Evolutionary conservation across 139 green algal species (phyloP), one percentile per base, ranked within the genome.

Genomic region (Auxenochlorella pyrenoidosa): DNA sequence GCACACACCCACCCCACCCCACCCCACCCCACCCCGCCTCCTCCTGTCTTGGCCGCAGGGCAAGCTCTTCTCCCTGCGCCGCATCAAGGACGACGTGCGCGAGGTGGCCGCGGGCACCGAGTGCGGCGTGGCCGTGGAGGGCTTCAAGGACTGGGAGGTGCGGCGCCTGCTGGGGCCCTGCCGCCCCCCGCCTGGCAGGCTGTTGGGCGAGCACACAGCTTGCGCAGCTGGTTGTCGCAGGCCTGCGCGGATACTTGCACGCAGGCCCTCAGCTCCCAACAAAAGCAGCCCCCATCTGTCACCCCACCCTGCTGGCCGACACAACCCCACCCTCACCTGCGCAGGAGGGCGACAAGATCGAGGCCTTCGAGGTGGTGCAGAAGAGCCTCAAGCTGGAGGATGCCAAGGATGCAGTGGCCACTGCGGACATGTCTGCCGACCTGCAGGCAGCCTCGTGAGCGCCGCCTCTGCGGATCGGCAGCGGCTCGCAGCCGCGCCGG

Each of bases 71-170:
- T 96, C 91, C 32, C 91, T 99, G 86, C 93, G 96, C 24, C 90
- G 96, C 36, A 90, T 99, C 47, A 99, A 99, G 94, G 97, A 99
- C 73, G 80, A 93, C n/a, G 97, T 99, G 22, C 93, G 96, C 15
- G 95, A 98, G 93, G 96, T 99, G 75, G 30, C 72, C 6, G 70
- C 82, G 28, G 96, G 95, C 28, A 79, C 93, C 75, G 96, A 99
- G 92, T 99, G 96, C 91, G 96, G 96, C 47, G 30, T 98, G 22
- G 91, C 87, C 6, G 88, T 88, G 13, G 94, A 95, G 51, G 92
- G 83, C 75, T 99, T 95, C 84, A 91, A 87, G 30, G 92, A 94
- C 26, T 99, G 95, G 95, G 44, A 94, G 84, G 96, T 95, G 66
- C 88, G 68, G 10, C 30, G 91, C 24, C 19, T 79, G 36, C 36